phyloP scores from a whole-genome alignment of 1,284 basidiomycete genomes.

The Papiliotrema nemorosa region DNA sequence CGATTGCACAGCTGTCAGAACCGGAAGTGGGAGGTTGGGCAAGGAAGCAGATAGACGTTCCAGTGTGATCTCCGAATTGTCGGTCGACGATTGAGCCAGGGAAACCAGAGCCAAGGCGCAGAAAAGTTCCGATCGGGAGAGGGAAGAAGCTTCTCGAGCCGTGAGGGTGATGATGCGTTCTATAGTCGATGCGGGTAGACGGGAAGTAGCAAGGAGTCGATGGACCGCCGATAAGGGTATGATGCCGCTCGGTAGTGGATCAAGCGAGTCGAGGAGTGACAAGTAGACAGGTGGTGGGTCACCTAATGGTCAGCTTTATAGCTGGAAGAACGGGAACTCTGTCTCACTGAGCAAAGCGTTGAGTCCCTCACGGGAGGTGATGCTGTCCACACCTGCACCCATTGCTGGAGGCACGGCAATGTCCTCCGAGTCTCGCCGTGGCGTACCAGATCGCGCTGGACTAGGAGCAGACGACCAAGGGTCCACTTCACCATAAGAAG shows the following conservation, averaged over 20 bases:
- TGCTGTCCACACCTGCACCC: slow-evolving; percentile 2
- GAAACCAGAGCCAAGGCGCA: slow-evolving; percentile 80
- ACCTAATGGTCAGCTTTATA: slow-evolving; percentile 58
- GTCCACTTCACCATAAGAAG: slow-evolving; percentile 63
- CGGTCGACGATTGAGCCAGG: slow-evolving; percentile 56
- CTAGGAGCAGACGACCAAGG: slow-evolving; percentile 80
- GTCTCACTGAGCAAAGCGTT: slow-evolving; percentile 34
- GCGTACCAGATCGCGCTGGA: slow-evolving; percentile 49
- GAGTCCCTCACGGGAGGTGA: slow-evolving; percentile 14
- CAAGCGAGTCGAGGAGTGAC: slow-evolving; percentile 66
- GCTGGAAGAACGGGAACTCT: not conserved
- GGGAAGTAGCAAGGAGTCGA: slow-evolving; percentile 68
- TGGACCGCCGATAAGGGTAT: slow-evolving; percentile 76
- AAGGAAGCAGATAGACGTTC: slow-evolving; percentile 72
- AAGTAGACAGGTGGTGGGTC: slow-evolving; percentile 75
- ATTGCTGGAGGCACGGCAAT: slow-evolving; percentile 5
- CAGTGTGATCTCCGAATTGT: slow-evolving; percentile 54
- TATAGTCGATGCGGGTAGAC: slow-evolving; percentile 70
- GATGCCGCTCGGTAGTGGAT: slow-evolving; percentile 64
- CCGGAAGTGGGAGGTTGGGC: slow-evolving; percentile 67
- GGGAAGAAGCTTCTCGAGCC: slow-evolving; percentile 42
- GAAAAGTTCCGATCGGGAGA: slow-evolving; percentile 81
- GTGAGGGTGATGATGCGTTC: slow-evolving; percentile 53
- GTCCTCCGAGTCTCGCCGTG: slow-evolving; percentile 15
- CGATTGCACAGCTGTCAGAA: slow-evolving; percentile 41